Percentiles rank a stretch among this genome's conserved stretches.
Conservation (phyloP, 257 asterid genomes). For the Sherardia arvensis region DNA sequence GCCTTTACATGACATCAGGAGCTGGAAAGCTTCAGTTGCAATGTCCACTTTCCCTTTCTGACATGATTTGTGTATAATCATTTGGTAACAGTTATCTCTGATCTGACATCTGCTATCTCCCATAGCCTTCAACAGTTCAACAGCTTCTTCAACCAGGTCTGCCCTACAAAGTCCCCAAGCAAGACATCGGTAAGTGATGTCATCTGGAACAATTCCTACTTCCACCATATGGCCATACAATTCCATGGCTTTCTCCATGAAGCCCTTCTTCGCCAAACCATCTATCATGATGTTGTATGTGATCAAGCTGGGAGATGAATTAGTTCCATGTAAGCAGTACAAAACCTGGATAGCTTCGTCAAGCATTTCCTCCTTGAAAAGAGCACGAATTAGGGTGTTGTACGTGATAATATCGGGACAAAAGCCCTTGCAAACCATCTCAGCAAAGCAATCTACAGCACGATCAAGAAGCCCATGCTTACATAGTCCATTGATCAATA, state of each 20-base stretch:
- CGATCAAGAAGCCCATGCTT: slow-evolving; percentile 60
- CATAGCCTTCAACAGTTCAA: slow-evolving; percentile 44
- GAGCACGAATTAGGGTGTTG: slow-evolving; percentile 66
- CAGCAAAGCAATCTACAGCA: slow-evolving; percentile 51
- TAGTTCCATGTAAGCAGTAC: slow-evolving; percentile 25
- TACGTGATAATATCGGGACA: slow-evolving; percentile 70
- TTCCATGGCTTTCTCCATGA: slow-evolving; percentile 60
- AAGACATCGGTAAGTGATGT: slow-evolving; percentile 64
- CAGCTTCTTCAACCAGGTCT: slow-evolving; percentile 67
- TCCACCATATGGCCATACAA: slow-evolving; percentile 51
- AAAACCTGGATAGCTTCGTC: slow-evolving; percentile 60
- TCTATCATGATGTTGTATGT: slow-evolving; percentile 75
- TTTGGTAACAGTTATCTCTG: slow-evolving; percentile 67
- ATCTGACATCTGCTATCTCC: slow-evolving; percentile 30
- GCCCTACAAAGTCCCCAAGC: slow-evolving; percentile 80
- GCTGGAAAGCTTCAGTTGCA: slow-evolving; percentile 47
- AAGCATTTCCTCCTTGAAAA: slow-evolving; percentile 50
- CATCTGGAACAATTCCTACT: slow-evolving; percentile 60
- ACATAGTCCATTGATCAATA: slow-evolving; percentile 66
- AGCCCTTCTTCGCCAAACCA: slow-evolving; percentile 65
- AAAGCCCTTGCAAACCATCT: slow-evolving; percentile 45
- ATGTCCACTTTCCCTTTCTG: slow-evolving; percentile 42
- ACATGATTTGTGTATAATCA: slow-evolving; percentile 57
- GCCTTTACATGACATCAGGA: slow-evolving; percentile 38
- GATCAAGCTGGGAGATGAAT: slow-evolving; percentile 47